phyloP scores from a whole-genome alignment of 2,329 filamentous ascomycete genomes.

The Stylonectria norvegica region DNA sequence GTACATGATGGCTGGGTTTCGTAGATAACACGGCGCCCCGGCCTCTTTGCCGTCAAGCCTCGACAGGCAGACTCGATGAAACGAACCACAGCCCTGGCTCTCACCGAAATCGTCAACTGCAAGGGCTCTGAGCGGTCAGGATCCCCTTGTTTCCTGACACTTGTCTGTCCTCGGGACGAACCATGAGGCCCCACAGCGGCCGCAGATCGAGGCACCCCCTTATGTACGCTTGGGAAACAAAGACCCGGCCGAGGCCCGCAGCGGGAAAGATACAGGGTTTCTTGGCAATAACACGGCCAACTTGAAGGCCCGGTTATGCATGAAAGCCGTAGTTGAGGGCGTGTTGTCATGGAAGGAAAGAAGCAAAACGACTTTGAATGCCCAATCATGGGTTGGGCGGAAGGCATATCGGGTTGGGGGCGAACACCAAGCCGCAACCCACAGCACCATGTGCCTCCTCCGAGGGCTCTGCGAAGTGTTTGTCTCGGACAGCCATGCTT shows the following conservation, averaged over 20 bases:
- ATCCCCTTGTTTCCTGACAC: constrained; percentile 34
- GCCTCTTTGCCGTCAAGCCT: background rate
- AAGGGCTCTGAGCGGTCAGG: constrained; percentile 28
- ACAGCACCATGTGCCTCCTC: constrained; percentile 4
- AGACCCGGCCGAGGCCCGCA: constrained; percentile 25
- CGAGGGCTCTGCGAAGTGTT: constrained; percentile 15
- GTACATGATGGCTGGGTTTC: background rate
- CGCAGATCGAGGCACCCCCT: constrained; percentile 38
- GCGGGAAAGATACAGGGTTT: constrained; percentile 27
- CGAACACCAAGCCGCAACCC: background rate
- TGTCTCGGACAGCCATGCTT: constrained; percentile 20
- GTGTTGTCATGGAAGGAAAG: constrained; percentile 16
- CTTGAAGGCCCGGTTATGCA: constrained; percentile 18
- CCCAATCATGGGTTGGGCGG: constrained; percentile 12
- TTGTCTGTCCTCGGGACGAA: constrained; percentile 38
- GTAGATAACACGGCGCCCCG: background rate
- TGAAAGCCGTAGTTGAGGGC: constrained; percentile 15
- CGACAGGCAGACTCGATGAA: background rate
- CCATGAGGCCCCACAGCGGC: constrained; percentile 39
- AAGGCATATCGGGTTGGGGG: background rate
- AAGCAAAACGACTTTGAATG: constrained; percentile 7
- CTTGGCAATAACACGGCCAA: constrained; percentile 27
- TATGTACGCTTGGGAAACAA: constrained; percentile 12
- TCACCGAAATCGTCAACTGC: constrained; percentile 35
- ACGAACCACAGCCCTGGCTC: constrained; percentile 33